These are phyloP conservation scores for Chrysanthemum makinoi DNA, from an alignment of 129 eudicot genomes.

Conservation along the genomic window DNA sequence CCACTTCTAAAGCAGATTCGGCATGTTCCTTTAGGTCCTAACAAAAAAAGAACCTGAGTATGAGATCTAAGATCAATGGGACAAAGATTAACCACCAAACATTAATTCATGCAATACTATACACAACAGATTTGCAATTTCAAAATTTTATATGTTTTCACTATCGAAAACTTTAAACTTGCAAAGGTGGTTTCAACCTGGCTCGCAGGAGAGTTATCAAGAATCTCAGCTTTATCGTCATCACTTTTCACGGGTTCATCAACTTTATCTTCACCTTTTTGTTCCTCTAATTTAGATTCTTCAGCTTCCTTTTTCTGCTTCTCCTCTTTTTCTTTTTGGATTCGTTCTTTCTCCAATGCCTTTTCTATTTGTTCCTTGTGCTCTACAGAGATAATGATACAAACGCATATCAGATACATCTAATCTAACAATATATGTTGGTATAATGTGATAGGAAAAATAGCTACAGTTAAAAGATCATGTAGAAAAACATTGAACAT, in stretches of 20 bases:
- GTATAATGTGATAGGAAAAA: constrained; percentile 10
- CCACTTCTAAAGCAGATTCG: constrained; percentile 35
- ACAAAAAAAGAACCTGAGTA: constrained; percentile 17
- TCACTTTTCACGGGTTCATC: constrained; percentile 31
- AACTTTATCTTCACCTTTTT: constrained; percentile 32
- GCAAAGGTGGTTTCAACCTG: constrained; percentile 46
- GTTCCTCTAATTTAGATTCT: constrained; percentile 44
- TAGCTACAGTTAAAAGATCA: constrained; percentile 2
- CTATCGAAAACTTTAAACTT: constrained; percentile 8
- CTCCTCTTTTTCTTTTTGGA: constrained; percentile 87
- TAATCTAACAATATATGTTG: constrained; percentile 7
- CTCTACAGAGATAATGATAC: constrained; percentile 43
- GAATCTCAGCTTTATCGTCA: constrained; percentile 35
- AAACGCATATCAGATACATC: constrained; percentile 20
- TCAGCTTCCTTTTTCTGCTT: constrained; percentile 69
- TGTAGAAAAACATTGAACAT: constrained; percentile 11
- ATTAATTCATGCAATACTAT: constrained; percentile 11
- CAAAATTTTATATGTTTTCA: background rate
- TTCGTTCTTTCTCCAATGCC: constrained; percentile 86
- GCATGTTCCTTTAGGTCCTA: constrained; percentile 43
- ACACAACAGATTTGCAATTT: background rate
- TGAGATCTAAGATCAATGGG: constrained; percentile 21
- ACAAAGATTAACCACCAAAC: constrained; percentile 1
- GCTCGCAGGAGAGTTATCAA: constrained; percentile 42
- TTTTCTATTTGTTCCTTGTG: constrained; percentile 86